These are phyloP conservation scores for Erysimum cheiri DNA, from an alignment of 441 rosid species.

Conservation along the genomic window DNA sequence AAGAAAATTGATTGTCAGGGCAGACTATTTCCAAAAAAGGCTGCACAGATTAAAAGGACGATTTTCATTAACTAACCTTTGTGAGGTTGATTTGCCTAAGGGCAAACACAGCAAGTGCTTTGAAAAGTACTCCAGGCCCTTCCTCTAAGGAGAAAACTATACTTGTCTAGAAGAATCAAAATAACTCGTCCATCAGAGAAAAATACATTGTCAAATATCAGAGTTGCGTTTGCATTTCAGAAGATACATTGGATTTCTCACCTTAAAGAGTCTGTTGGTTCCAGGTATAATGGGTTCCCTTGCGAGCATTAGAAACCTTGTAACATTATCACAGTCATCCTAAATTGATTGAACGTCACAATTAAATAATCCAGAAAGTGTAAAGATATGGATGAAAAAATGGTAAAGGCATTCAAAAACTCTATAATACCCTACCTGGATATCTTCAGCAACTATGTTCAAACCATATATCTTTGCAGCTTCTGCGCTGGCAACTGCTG, in stretches of 20 bases:
- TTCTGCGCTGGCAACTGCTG: slow-evolving; percentile 89
- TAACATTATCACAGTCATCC: slow-evolving; percentile 90
- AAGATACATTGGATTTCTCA: slow-evolving; percentile 40
- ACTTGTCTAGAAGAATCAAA: slow-evolving; percentile 68
- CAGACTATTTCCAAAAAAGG: slow-evolving; percentile 24
- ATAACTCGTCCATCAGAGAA: not conserved
- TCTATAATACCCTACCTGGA: slow-evolving; percentile 87
- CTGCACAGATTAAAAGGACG: slow-evolving; percentile 6
- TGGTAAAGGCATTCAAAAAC: slow-evolving; percentile 1
- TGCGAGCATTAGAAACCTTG: slow-evolving; percentile 91
- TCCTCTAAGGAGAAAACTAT: slow-evolving; percentile 96
- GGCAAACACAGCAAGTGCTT: slow-evolving; percentile 98
- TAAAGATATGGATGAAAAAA: slow-evolving; percentile 2
- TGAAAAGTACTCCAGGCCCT: slow-evolving; percentile 97
- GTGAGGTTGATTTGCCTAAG: slow-evolving; percentile 86
- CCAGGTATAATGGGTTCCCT: slow-evolving; percentile 99
- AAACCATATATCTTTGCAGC: slow-evolving; percentile 83
- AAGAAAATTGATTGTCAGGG: slow-evolving; percentile 19
- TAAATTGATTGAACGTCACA: slow-evolving; percentile 43
- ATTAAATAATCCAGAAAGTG: slow-evolving; percentile 22
- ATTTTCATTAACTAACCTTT: slow-evolving; percentile 54
- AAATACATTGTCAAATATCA: not conserved
- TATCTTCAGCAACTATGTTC: slow-evolving; percentile 86
- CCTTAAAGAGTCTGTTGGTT: slow-evolving; percentile 87
- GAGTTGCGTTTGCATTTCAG: not conserved